Evolutionary conservation across 495 filamentous ascomycete species (phyloP).

Genomic region (Cercophora sp.): DNA sequence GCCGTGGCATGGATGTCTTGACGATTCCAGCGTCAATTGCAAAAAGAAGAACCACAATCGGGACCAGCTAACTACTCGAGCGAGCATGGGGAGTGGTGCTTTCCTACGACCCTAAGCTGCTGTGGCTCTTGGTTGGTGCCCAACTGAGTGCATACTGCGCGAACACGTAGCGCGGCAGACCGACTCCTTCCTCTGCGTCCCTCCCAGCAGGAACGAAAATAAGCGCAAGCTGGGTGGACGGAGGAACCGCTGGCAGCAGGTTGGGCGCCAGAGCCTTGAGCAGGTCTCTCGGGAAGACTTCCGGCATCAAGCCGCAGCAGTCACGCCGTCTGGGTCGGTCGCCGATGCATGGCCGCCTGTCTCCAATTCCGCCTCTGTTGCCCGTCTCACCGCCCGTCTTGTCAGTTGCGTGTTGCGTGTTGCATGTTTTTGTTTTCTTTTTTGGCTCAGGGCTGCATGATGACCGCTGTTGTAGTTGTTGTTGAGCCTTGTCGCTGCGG

Average conservation of each 20-base stretch:
- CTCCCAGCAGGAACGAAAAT: background rate
- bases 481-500: conserved; percentile 1
- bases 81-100: background rate
- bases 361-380: background rate
- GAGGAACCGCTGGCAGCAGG: background rate
- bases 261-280: background rate
- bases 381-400: conserved; percentile 10
- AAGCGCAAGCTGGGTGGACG: too few species aligned
- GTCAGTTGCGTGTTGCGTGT: conserved; percentile 1
- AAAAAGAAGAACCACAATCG: too few species aligned
- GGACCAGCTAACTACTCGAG: background rate
- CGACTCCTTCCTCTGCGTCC: background rate
- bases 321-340: too few species aligned
- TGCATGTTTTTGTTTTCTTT: background rate
- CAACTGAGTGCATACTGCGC: background rate
- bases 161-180: background rate
- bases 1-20: too few species aligned
- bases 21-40: too few species aligned
- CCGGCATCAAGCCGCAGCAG: too few species aligned
- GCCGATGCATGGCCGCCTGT: too few species aligned
- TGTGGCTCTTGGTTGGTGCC: background rate
- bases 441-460: conserved; percentile 13
- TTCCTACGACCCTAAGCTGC: background rate
- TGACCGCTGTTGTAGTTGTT: conserved; percentile 4
- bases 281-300: background rate